Conservation (phyloP, 345 rosid species). For the Citrus glauca region DNA sequence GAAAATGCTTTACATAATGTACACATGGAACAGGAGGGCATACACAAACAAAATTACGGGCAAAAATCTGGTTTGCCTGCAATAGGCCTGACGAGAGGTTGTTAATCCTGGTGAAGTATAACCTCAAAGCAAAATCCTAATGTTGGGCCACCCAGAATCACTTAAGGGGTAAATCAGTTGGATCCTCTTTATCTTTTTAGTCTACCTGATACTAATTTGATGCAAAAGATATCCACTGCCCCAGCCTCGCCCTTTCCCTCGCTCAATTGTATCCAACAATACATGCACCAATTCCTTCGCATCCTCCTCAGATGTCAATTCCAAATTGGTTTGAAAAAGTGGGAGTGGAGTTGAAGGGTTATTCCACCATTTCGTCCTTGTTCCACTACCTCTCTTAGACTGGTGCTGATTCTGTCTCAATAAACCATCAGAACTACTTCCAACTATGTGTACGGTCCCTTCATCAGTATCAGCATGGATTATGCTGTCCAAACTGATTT, state of each 20-base stretch:
- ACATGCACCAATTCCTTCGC: conserved; percentile 44
- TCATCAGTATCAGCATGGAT: conserved; percentile 58
- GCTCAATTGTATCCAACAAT: conserved; percentile 58
- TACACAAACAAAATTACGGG: background rate
- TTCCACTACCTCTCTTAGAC: conserved; percentile 39
- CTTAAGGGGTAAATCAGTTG: background rate
- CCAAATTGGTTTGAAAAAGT: conserved; percentile 65
- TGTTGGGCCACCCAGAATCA: background rate
- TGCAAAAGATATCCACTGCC: conserved; percentile 52
- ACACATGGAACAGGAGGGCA: background rate
- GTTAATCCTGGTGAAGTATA: background rate
- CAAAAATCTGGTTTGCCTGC: background rate
- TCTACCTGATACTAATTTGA: conserved; percentile 30
- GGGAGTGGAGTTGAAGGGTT: conserved; percentile 56
- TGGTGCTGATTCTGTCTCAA: conserved; percentile 55
- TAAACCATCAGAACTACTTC: conserved; percentile 64
- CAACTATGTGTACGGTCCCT: conserved; percentile 63
- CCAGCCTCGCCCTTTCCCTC: conserved; percentile 54
- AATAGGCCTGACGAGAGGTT: background rate
- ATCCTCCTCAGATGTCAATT: conserved; percentile 50
- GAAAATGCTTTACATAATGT: background rate
- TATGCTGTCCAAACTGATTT: conserved; percentile 65
- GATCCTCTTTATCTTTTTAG: background rate
- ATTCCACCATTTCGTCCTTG: conserved; percentile 49
- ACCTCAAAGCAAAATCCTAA: background rate